Evolutionary conservation across 2,329 filamentous ascomycete species (phyloP), one percentile per base, ranked within the genome.

Genomic region (Coccinonectria pachysandricola): DNA sequence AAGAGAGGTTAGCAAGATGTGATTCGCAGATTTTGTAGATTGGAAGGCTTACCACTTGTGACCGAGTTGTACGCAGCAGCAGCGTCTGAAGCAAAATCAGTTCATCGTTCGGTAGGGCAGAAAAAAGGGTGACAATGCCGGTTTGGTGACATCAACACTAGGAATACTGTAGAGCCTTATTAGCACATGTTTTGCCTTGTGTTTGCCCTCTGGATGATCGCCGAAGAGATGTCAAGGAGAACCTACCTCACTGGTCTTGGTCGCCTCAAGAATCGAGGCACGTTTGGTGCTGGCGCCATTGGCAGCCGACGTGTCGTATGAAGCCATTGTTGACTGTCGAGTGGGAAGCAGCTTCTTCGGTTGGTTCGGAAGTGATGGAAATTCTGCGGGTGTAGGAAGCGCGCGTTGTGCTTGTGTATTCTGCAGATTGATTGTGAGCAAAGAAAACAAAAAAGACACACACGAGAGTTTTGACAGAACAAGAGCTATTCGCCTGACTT

Each of bases 201-300:
- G n/a, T n/a, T n/a, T n/a, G n/a, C n/a, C n/a, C n/a, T n/a, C n/a
- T n/a, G n/a, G n/a, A n/a, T n/a, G n/a, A n/a, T n/a, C n/a, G n/a
- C n/a, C n/a, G n/a, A 19, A 16, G 15, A 19, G 12, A 20, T 26
- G 25, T 29, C 34, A 30, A 24, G 26, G 28, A 24, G 32, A 36
- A 57, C 62, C 31, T 45, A 68, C 67, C 68, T 57, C 59, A 72
- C 68, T 70, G 46, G 51, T 57, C 53, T 68, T 69, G 46, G 66
- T 54, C 39, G 53, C 48, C 39, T 67, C 54, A 36, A 61, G 35
- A 39, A 56, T 51, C 42, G 61, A 57, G 42, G 43, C 55, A 49
- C 63, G 64, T 53, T 68, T 68, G 53, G 53, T 49, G 46, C 54
- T 45, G 15, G 46, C 44, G 31, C n/a, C n/a, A n/a, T n/a, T n/a